A percentile compares a stretch with the other conserved stretches of the same genome.
These are phyloP conservation scores for Pseudocercospora ulei DNA, from an alignment of 2,329 filamentous ascomycete genomes.

Conservation along the genomic window DNA sequence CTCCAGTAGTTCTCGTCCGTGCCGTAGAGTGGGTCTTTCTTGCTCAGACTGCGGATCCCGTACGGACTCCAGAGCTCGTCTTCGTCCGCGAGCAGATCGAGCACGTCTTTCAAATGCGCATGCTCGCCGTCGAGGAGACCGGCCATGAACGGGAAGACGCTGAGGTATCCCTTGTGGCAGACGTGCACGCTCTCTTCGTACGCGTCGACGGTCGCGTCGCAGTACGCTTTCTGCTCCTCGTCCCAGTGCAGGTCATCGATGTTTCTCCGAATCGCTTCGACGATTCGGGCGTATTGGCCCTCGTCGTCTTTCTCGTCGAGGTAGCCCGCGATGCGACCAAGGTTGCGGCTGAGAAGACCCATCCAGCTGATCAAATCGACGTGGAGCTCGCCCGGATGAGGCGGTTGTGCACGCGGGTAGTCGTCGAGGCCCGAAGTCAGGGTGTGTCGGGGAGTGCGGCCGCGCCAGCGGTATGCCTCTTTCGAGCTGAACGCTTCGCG, in stretches of 20 bases:
- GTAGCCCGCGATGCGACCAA: constrained; percentile 66
- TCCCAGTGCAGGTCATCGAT: constrained; percentile 92
- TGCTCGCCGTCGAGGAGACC: constrained; percentile 67
- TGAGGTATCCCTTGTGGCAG: constrained; percentile 95
- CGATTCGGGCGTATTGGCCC: constrained; percentile 58
- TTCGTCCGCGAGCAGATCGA: constrained; percentile 70
- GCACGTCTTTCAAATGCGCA: constrained; percentile 60
- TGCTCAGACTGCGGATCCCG: constrained; percentile 83
- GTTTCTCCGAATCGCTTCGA: constrained; percentile 71
- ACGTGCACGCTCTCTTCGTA: constrained; percentile 84
- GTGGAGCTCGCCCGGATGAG: constrained; percentile 90
- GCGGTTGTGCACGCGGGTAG: constrained; percentile 86
- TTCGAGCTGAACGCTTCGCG: constrained; percentile 71
- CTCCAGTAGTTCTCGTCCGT: constrained; percentile 97
- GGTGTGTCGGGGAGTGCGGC: constrained; percentile 74
- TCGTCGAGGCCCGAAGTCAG: constrained; percentile 92
- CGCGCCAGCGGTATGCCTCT: constrained; percentile 91
- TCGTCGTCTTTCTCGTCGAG: constrained; percentile 70
- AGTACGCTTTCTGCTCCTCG: constrained; percentile 69
- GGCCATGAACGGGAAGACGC: constrained; percentile 81
- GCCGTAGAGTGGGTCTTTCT: constrained; percentile 70
- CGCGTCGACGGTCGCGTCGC: constrained; percentile 88
- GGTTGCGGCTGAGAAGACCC: constrained; percentile 85
- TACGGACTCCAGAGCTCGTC: constrained; percentile 81
- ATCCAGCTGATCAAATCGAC: constrained; percentile 94